These are phyloP conservation scores for Agastache rugosa DNA, from an alignment of 257 asterid species.

Conservation along the genomic window DNA sequence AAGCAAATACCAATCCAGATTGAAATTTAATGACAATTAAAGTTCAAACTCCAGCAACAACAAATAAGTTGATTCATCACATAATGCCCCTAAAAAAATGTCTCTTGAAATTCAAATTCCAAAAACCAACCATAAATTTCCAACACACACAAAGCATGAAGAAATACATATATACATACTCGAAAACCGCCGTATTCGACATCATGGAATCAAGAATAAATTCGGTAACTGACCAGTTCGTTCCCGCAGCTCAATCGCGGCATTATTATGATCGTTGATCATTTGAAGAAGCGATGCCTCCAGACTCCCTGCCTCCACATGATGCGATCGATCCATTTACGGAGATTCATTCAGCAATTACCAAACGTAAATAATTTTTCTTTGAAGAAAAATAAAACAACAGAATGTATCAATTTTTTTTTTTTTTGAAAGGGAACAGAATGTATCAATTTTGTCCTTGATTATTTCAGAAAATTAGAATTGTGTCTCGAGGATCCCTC, in stretches of 20 bases:
- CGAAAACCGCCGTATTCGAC: background rate
- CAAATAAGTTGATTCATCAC: background rate
- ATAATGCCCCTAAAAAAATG: background rate
- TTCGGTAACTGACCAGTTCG: conserved; percentile 57
- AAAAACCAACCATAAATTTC: background rate
- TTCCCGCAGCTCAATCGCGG: conserved; percentile 62
- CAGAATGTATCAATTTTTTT: too few relatives aligned
- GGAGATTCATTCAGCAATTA: conserved; percentile 29
- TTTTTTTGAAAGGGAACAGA: too few relatives aligned
- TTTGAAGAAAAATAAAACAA: background rate
- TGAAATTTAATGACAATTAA: too few relatives aligned
- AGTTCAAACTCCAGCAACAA: background rate
- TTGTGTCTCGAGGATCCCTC: background rate
- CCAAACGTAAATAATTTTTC: background rate
- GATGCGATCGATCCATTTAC: conserved; percentile 72
- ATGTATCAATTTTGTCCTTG: background rate
- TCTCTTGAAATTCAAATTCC: background rate
- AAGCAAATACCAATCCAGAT: background rate
- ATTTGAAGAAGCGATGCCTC: conserved; percentile 81
- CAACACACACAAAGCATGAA: background rate
- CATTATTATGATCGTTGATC: conserved; percentile 62
- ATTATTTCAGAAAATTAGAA: background rate
- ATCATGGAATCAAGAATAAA: background rate
- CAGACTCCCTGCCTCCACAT: conserved; percentile 55
- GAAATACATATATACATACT: background rate